Base-by-base conservation (phyloP, 176 grass and related monocot genomes). In the Saccharum officinarum region DNA sequence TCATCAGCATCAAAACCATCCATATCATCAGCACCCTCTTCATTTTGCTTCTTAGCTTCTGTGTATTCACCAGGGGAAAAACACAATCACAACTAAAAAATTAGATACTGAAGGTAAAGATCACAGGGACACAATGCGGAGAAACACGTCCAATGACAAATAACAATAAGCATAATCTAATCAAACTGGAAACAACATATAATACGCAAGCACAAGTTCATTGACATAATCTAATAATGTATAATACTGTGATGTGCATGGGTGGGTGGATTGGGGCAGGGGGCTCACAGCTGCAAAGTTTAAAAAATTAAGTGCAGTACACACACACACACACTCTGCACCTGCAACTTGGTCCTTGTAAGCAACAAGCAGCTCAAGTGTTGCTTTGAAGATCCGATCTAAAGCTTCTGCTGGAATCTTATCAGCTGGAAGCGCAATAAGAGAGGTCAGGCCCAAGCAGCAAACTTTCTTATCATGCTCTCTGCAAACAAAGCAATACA, bases 341-440 rank as follows among this genome's bases (percentile, higher is more conserved):
- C 94, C 94, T 91, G 86, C 91, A 89, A 96, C 91, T 96, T 96
- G 94, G 40, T 93, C 86, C 82, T 93, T 96, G 52, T 96, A 96
- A 65, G 91, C 77, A 15, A 89, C 73, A 80, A 96, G 94, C 60
- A 96, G 86, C 13, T 96, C 90, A 73, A 96, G 91, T 67, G 91
- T 91, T 79, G 91, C 86, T 89, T 87, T 96, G 77, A 96, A 93
- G 71, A 96, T 66, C 73, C 88, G 86, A 75, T 96, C 86, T 42
- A 96, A 77, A 39, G 86, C 91, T 87, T 96, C 94, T 40, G 59
- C 76, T 72, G 94, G 88, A 81, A 96, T 89, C 65, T 93, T 89
- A 50, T 93, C 86, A 33, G 77, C 94, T 40, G 91, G 91, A 70
- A 96, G 94, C 71, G 87, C 61, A 86, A 95, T 77, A 82, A 97